Evolutionary conservation across 1,139 yeast genomes (phyloP), one percentile per base, ranked within the genome.

Genomic region (Diutina pseudorugosa): DNA sequence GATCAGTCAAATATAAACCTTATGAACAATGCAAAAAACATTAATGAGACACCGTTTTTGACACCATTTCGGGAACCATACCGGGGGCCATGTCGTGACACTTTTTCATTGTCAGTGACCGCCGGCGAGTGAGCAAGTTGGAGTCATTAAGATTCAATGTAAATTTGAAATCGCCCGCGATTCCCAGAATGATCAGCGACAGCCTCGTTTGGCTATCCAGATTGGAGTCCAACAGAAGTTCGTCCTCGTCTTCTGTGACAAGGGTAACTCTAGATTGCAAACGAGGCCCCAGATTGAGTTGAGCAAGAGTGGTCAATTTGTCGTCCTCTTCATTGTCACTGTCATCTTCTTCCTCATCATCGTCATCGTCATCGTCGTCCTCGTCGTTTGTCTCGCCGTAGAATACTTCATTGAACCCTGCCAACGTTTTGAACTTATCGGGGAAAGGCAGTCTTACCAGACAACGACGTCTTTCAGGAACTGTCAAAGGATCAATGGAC

Each of bases 91-190:
- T 16, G 11, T 25, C 40, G 20, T 21, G 18, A 45, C 49, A 45
- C 12, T 45, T 45, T n/a, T 45, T 45, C 49, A 45, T 50, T 9
- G 55, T 57, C 36, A 55, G 56, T 9, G 57, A 55, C 19, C 58
- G 54, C 53, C 78, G 63, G 58, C 79, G 64, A 36, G 73, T 61
- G 43, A 74, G 64, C 40, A 74, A 60, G 54, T 71, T 71, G 54
- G 73, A 71, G 54, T 73, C 77, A 56, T 72, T 71, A 61, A 74
- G 61, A 56, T 70, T 73, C 42, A 74, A 63, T 3, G 76, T 72
- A 55, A 74, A 74, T 55, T 73, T 73, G 57, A 65, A 73, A 54
- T 68, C 75, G 33, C 72, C 74, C 56, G 62, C 72, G 33, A 64
- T 64, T 20, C 74, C 74, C 14, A 71, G 67, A 18, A 72, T 71